Evolutionary conservation across 345 rosid species (phyloP).

Genomic region (Eutrema heterophyllum): DNA sequence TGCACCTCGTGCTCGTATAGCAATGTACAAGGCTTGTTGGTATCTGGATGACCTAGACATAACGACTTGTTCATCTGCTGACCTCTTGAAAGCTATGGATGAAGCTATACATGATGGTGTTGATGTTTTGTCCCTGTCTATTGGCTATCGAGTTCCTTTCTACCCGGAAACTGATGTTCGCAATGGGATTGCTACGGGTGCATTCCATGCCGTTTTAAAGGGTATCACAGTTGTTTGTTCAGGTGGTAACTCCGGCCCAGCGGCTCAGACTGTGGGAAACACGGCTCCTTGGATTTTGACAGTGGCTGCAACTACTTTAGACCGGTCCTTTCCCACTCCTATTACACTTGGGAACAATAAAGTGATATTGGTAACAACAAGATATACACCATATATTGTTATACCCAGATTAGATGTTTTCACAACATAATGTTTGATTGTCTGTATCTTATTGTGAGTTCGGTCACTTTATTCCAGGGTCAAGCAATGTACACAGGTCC

Average conservation of each 20-base stretch:
- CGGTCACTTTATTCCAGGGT: conserved; percentile 15
- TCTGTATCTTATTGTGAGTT: not conserved
- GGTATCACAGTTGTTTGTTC: conserved; percentile 40
- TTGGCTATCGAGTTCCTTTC: conserved; percentile 29
- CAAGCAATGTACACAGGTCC: conserved; percentile 33
- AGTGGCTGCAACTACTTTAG: conserved; percentile 47
- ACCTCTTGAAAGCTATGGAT: conserved; percentile 47
- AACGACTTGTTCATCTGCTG: conserved; percentile 33
- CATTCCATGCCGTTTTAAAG: conserved; percentile 44
- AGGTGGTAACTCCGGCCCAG: conserved; percentile 37
- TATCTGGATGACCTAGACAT: not conserved
- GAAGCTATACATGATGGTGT: conserved; percentile 54
- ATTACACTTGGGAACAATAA: conserved; percentile 35
- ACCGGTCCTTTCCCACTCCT: conserved; percentile 42
- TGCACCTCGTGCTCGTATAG: conserved; percentile 42
- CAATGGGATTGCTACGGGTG: conserved; percentile 33
- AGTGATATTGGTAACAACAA: conserved; percentile 27
- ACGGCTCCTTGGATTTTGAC: conserved; percentile 49
- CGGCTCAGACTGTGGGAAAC: conserved; percentile 39
- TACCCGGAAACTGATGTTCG: conserved; percentile 31
- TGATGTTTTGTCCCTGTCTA: conserved; percentile 43
- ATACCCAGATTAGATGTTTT: not conserved
- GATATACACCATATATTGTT: not conserved
- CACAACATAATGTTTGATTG: not conserved
- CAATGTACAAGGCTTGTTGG: conserved; percentile 53